Base-by-base conservation (phyloP, 805 yeast genomes). In the Vanderwaltozyma yarrowii region DNA sequence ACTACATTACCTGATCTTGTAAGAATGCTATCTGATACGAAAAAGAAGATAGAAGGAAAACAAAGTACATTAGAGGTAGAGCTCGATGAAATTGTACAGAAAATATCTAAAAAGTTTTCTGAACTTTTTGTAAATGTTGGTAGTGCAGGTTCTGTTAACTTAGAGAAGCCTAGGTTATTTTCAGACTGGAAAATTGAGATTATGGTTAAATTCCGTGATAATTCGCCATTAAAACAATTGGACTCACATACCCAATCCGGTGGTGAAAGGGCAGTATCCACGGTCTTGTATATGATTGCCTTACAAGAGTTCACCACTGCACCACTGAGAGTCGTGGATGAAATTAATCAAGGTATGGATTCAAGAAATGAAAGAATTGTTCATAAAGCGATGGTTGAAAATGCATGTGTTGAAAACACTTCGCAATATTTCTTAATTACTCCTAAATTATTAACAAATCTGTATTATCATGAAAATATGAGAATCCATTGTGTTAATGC, bases 341-440 rank as follows among this genome's bases (percentile, higher is more conserved):
- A 92, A 66, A 94, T 92, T 45, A 92, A 92, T 57, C 99, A 92
- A 64, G 99, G 98, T 47, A 88, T 92, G 97, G 99, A 92, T 62
- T 82, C 94, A 11, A 74, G 74, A 43, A 92, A 92, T 54, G 98
- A 92, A 60, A 74, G 88, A 44, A 69, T 75, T 63, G 88, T 92
- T 2, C 96, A 89, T 56, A 73, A 74, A 44, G 74, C 84, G 44
- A 78, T 92, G 70, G 95, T 89, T 1, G 77, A 81, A 39, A 78
- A 81, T 33, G 89, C 96, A 0, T 84, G 95, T 54, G 61, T 64
- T 4, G 66, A 71, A 43, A 49, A 69, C 44, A 58, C 73, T 0
- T 76, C 94, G 2, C 98, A 92, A 54, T 89, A 87, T 56, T 87
- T 92, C 54, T 67, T 92, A 54, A 84, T 92, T 30, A 92, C 97